Percentiles rank a stretch among this genome's conserved stretches.
These are phyloP conservation scores for Mycena latifolia DNA, from an alignment of 768 basidiomycete genomes.

Conservation along the genomic window DNA sequence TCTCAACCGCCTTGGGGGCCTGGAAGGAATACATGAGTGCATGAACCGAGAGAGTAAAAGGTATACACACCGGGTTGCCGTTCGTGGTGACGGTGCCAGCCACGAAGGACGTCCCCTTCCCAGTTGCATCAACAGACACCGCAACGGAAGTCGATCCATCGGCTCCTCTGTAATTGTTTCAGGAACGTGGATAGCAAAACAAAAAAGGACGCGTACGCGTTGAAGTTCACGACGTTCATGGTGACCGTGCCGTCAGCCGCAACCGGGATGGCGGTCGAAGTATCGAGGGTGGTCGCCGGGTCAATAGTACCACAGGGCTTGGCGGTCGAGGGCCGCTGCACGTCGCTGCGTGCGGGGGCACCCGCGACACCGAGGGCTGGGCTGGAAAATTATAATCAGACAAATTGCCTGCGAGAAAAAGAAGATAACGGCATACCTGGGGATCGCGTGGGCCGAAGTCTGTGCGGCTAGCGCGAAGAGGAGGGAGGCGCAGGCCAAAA, in stretches of 20 bases:
- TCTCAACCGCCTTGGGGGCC: slow-evolving; percentile 52
- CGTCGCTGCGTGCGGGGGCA: slow-evolving; percentile 30
- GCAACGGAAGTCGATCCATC: slow-evolving; percentile 38
- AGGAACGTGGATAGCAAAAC: not conserved
- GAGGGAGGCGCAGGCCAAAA: slow-evolving; percentile 28
- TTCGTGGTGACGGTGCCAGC: slow-evolving; percentile 37
- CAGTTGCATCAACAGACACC: slow-evolving; percentile 32
- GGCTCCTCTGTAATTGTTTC: slow-evolving; percentile 24
- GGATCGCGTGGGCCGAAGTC: slow-evolving; percentile 30
- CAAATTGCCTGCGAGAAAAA: too few species aligned
- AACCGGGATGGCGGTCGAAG: slow-evolving; percentile 36
- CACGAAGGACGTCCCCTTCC: slow-evolving; percentile 32
- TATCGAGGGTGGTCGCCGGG: slow-evolving; percentile 33
- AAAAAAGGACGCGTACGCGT: slow-evolving; percentile 42
- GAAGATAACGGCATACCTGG: slow-evolving; percentile 8
- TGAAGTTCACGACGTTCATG: slow-evolving; percentile 47
- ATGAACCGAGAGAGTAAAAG: not conserved
- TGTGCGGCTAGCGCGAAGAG: slow-evolving; percentile 33
- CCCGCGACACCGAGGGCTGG: slow-evolving; percentile 35
- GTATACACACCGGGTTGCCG: slow-evolving; percentile 32
- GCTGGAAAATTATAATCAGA: slow-evolving; percentile 7
- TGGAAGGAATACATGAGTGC: slow-evolving; percentile 31
- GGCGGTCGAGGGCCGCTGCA: slow-evolving; percentile 35
- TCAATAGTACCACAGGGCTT: slow-evolving; percentile 36
- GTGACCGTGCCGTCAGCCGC: slow-evolving; percentile 46